These are phyloP conservation scores for Grammothele lineata DNA, from an alignment of 768 basidiomycete genomes.

Conservation along the genomic window DNA sequence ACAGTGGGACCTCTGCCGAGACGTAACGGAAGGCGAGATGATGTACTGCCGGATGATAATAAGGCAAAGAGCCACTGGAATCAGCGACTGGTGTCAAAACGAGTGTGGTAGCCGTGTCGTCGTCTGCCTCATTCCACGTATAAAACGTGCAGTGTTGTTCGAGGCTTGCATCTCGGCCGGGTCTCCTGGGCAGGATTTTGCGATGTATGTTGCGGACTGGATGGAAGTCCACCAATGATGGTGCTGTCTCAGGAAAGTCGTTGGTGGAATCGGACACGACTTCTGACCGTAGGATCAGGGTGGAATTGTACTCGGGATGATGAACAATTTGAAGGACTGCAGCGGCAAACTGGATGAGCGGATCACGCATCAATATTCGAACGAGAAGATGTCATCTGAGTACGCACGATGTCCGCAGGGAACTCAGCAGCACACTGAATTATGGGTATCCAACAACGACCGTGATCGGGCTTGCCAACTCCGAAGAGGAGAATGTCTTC, in stretches of 20 bases:
- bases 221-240: conserved; percentile 34
- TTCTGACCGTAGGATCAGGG: conserved; percentile 84
- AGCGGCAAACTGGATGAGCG: conserved; percentile 55
- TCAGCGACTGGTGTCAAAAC: conserved; percentile 57
- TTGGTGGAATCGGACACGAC: conserved; percentile 31
- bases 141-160: conserved; percentile 83
- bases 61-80: conserved; percentile 55
- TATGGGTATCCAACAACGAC: conserved; percentile 29
- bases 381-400: no score
- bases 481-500: no score
- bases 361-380: no score
- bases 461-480: no score
- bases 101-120: conserved; percentile 28
- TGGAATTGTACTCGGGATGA: conserved; percentile 92
- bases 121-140: conserved; percentile 13
- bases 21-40: conserved; percentile 83
- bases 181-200: conserved; percentile 71
- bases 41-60: conserved; percentile 82
- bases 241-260: conserved; percentile 27
- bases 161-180: conserved; percentile 65
- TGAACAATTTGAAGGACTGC: conserved; percentile 71
- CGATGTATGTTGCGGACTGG: conserved; percentile 57
- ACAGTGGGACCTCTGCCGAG: conserved; percentile 18
- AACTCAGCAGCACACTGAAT: conserved; percentile 29
- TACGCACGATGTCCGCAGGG: conserved; percentile 27